A percentile compares a stretch with the other conserved stretches of the same genome.
These are phyloP conservation scores for Bruguiera sexangula DNA, from an alignment of 345 rosid species.

Conservation along the genomic window DNA sequence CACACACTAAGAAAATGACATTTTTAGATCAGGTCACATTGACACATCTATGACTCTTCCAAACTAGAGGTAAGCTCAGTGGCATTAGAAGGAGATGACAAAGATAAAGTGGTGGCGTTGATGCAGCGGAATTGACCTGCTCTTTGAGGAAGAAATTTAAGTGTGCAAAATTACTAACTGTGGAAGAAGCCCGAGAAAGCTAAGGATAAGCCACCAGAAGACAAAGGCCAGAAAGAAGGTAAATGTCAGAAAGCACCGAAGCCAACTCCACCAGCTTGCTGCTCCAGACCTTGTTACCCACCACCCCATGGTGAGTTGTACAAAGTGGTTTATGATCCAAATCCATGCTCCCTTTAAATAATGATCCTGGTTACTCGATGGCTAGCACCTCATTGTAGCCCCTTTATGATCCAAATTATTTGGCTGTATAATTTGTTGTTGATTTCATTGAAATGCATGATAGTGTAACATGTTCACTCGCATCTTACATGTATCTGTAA, in stretches of 20 bases:
- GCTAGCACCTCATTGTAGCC: too few species aligned
- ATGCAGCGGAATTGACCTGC: conserved; percentile 21
- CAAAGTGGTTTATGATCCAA: neutral
- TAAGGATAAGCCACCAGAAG: too few species aligned
- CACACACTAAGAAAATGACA: too few species aligned
- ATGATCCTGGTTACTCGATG: too few species aligned
- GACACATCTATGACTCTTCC: too few species aligned
- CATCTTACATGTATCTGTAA: too few species aligned
- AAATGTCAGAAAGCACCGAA: too few species aligned
- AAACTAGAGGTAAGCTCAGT: conserved; percentile 37
- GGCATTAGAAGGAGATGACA: conserved; percentile 35
- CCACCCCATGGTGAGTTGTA: neutral
- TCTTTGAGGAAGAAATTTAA: neutral
- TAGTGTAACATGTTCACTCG: too few species aligned
- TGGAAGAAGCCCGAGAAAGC: neutral
- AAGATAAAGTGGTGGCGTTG: conserved; percentile 25
- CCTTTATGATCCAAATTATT: neutral
- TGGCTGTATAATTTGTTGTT: too few species aligned
- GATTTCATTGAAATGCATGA: too few species aligned
- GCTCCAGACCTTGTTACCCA: neutral
- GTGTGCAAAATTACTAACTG: neutral
- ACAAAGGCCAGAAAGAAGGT: too few species aligned
- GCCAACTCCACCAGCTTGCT: neutral
- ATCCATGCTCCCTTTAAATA: neutral
- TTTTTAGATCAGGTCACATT: too few species aligned